A percentile compares a stretch with the other conserved stretches of the same genome.
These are phyloP conservation scores for Nicotiana obtusifolia DNA, from an alignment of 257 asterid species.

Conservation along the genomic window DNA sequence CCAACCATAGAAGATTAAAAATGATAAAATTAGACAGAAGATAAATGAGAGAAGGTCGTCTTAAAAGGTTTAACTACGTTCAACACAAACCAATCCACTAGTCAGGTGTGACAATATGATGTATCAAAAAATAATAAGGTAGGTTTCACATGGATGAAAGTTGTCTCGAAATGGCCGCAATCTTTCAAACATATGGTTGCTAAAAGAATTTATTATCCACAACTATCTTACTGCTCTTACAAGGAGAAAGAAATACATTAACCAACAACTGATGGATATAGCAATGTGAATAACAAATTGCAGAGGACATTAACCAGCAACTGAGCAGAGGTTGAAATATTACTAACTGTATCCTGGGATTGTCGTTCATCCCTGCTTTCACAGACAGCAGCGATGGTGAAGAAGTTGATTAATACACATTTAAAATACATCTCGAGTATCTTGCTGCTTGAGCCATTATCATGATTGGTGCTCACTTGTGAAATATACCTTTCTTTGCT, in stretches of 20 bases:
- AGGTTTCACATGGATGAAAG: background rate
- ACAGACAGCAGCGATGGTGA: background rate
- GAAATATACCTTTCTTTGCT: slow-evolving; percentile 14
- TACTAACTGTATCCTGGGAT: background rate
- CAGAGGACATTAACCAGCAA: background rate
- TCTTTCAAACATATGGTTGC: background rate
- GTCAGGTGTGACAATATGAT: too few species aligned
- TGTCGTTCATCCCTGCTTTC: background rate
- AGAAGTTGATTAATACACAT: background rate
- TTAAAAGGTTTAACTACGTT: too few species aligned
- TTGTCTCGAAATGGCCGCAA: background rate
- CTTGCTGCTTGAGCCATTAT: background rate
- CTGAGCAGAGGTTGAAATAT: background rate
- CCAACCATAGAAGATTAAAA: too few species aligned
- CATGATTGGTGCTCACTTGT: slow-evolving; percentile 11
- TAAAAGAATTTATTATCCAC: background rate
- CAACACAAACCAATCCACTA: too few species aligned
- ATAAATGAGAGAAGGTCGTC: too few species aligned
- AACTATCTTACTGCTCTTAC: background rate
- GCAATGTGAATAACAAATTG: background rate
- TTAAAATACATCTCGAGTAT: background rate
- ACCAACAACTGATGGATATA: background rate
- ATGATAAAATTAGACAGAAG: too few species aligned
- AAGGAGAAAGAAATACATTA: background rate
- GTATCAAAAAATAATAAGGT: background rate